Conservation (phyloP, 1,139 yeast genomes). For the Komagataea norvegica region DNA sequence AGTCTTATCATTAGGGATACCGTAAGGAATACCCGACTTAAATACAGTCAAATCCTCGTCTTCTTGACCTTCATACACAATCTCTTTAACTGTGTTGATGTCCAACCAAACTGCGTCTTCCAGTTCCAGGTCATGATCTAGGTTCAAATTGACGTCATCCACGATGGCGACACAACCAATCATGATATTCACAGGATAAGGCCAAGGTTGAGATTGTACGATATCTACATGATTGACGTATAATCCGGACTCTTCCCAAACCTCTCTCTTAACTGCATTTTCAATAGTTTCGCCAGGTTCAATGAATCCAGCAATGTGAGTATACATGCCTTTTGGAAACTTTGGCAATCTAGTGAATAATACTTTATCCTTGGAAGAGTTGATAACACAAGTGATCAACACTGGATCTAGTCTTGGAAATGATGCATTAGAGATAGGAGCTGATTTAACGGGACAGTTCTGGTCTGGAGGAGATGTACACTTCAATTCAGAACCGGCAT, state of each 20-base stretch:
- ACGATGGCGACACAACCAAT: constrained; percentile 82
- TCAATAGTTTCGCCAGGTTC: constrained; percentile 94
- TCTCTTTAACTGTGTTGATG: constrained; percentile 42
- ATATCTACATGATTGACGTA: constrained; percentile 52
- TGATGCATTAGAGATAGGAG: constrained; percentile 49
- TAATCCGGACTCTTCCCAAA: constrained; percentile 95
- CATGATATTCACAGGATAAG: constrained; percentile 90
- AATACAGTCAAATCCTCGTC: constrained; percentile 17
- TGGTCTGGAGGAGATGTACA: constrained; percentile 44
- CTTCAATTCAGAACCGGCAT: constrained; percentile 76
- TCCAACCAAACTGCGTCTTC: constrained; percentile 84
- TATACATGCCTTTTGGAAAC: constrained; percentile 51
- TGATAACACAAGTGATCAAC: constrained; percentile 76
- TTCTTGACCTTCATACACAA: constrained; percentile 32
- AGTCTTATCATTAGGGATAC: constrained; percentile 47
- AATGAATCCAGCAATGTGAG: constrained; percentile 92
- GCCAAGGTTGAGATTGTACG: constrained; percentile 88
- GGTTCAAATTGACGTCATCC: constrained; percentile 55
- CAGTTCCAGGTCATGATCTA: constrained; percentile 79
- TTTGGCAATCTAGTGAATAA: constrained; percentile 67
- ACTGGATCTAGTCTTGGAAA: constrained; percentile 93
- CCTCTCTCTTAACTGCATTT: constrained; percentile 81
- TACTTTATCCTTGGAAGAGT: constrained; percentile 54
- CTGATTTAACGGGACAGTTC: constrained; percentile 50
- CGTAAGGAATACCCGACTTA: constrained; percentile 27